phyloP scores from a whole-genome alignment of 2,329 filamentous ascomycete genomes.

The Fusarium nygamai region DNA sequence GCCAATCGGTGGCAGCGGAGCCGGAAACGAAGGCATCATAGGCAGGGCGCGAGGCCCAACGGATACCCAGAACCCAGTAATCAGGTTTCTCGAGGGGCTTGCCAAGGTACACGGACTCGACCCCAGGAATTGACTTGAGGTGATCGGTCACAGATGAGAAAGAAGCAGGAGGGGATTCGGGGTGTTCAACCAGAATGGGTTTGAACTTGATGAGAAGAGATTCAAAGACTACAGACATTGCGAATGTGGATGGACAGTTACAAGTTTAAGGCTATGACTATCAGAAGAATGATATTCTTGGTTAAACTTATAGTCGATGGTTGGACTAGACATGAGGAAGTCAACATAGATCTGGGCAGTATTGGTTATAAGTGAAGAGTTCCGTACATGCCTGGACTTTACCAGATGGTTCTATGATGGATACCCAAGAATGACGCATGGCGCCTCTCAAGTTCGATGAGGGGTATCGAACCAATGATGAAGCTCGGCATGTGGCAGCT shows the following conservation, averaged over 20 bases:
- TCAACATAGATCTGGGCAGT: neutral
- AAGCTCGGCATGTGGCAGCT: slow-evolving; percentile 3
- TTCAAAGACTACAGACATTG: slow-evolving; percentile 45
- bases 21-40: slow-evolving; percentile 54
- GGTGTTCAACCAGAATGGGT: slow-evolving; percentile 37
- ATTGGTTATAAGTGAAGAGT: neutral
- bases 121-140: slow-evolving; percentile 47
- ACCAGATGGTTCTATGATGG: slow-evolving; percentile 25
- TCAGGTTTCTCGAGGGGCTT: slow-evolving; percentile 48
- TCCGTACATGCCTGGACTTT: neutral
- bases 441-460: slow-evolving; percentile 5
- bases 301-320: neutral
- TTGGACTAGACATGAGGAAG: neutral
- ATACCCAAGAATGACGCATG: slow-evolving; percentile 17
- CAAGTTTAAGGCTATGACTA: neutral
- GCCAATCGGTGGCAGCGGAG: slow-evolving; percentile 53
- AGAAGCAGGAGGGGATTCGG: slow-evolving; percentile 41
- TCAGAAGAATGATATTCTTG: neutral
- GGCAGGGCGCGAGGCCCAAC: slow-evolving; percentile 48
- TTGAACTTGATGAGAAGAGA: slow-evolving; percentile 48
- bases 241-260: neutral
- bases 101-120: slow-evolving; percentile 48
- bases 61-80: slow-evolving; percentile 47
- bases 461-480: slow-evolving; percentile 27
- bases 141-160: slow-evolving; percentile 42